These are phyloP conservation scores for Pulicaria dysenterica DNA, from an alignment of 129 eudicot species.

Conservation along the genomic window DNA sequence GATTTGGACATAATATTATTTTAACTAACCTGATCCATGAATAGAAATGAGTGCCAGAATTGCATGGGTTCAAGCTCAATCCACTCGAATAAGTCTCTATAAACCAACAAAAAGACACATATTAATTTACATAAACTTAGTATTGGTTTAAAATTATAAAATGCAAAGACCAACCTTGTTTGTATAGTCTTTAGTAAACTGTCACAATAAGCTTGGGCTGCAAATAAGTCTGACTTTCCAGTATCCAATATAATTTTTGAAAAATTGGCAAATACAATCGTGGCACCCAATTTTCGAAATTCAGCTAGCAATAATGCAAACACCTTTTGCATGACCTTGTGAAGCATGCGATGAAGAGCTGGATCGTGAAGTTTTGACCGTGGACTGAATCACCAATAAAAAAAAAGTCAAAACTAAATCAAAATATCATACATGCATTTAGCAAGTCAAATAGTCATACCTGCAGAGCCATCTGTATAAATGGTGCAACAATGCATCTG, in stretches of 20 bases:
- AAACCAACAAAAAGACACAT: conserved; percentile 11
- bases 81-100: conserved; percentile 90
- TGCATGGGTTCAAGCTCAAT: conserved; percentile 93
- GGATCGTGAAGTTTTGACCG: conserved; percentile 92
- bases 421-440: conserved; percentile 1
- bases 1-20: not conserved
- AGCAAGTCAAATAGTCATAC: conserved; percentile 37
- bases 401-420: conserved; percentile 21
- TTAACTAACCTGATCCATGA: conserved; percentile 90
- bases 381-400: conserved; percentile 56
- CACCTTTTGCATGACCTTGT: conserved; percentile 94
- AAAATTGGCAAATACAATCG: conserved; percentile 77
- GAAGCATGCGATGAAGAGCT: conserved; percentile 91
- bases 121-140: not conserved
- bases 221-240: conserved; percentile 80
- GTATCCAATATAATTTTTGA: conserved; percentile 83
- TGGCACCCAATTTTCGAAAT: conserved; percentile 88
- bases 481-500: conserved; percentile 94
- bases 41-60: conserved; percentile 90
- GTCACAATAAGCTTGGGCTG: conserved; percentile 93
- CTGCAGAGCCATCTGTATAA: conserved; percentile 99
- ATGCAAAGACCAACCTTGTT: conserved; percentile 54
- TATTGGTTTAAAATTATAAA: not conserved
- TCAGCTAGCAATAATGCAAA: conserved; percentile 84
- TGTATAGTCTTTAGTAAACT: conserved; percentile 72